Percentiles rank a stretch among this genome's conserved stretches.
These are phyloP conservation scores for Calonectria crousiana DNA, from an alignment of 2,329 filamentous ascomycete genomes.

Conservation along the genomic window DNA sequence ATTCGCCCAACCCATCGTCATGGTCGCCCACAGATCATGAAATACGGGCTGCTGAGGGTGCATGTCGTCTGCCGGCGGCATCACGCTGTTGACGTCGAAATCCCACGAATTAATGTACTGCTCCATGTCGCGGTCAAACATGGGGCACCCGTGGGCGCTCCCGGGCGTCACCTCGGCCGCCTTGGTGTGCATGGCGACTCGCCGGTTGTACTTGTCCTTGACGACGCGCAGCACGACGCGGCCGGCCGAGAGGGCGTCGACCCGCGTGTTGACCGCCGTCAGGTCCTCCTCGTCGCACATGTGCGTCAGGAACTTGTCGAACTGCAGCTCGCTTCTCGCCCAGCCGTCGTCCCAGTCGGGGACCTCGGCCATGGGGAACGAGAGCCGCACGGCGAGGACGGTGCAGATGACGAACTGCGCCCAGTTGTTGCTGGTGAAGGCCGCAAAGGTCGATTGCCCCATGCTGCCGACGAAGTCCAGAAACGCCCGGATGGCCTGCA, in stretches of 20 bases:
- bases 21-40: constrained; percentile 62
- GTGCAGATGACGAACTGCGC: constrained; percentile 54
- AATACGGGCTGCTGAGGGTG: constrained; percentile 45
- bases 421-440: constrained; percentile 59
- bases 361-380: constrained; percentile 56
- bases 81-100: constrained; percentile 35
- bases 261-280: constrained; percentile 44
- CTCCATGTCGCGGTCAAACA: constrained; percentile 65
- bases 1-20: constrained; percentile 60
- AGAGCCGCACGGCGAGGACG: constrained; percentile 60
- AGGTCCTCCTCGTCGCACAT: constrained; percentile 47
- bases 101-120: constrained; percentile 59
- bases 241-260: constrained; percentile 60
- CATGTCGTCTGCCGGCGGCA: constrained; percentile 14
- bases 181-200: constrained; percentile 49
- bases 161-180: background rate
- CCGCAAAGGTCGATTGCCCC: constrained; percentile 47
- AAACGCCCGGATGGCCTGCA: constrained; percentile 44
- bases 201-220: constrained; percentile 58
- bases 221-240: constrained; percentile 60
- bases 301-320: constrained; percentile 54
- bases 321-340: constrained; percentile 54
- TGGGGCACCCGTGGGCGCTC: constrained; percentile 56
- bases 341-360: constrained; percentile 52
- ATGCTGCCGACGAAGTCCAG: constrained; percentile 49